Evolutionary conservation across 2,329 filamentous ascomycete species (phyloP), one percentile per base, ranked within the genome.

Genomic region (Cladophialophora immunda): DNA sequence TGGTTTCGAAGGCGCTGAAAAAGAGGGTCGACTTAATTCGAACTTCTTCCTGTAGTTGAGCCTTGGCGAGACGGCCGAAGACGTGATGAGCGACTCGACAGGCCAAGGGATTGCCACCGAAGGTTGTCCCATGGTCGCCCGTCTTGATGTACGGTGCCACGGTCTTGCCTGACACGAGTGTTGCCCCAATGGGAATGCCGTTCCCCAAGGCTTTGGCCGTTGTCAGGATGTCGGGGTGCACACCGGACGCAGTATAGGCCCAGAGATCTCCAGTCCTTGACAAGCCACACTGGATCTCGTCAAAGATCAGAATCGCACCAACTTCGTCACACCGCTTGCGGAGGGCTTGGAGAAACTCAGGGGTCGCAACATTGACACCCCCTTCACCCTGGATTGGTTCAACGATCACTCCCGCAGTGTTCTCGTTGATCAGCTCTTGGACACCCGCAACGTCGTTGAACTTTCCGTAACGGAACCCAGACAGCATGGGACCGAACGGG

Each of bases 361-460:
- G 88, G 0, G 86, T 90, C 2, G 92, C 95, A 11, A 92, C 89
- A 73, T 94, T 91, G 59, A 99, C 91, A 71, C 95, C 95, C 17
- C 95, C 95, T 81, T 99, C 95, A 66, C 95, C 95, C 81, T 99
- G 95, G 68, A 99, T 97, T 8, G 95, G 95, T 84, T 99, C 95
- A 54, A 99, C 87, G 65, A 99, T 94, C 22, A 99, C 95, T 76
- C 93, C 94, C 75, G 94, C 97, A 0, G 95, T 98, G 72, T 89
- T 88, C 22, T 93, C 89, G 0, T 90, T 97, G 32, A 99, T 89
- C 19, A 97, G 82, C 0, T 85, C 85, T 19, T 89, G 81, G 61
- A 99, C 86, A 17, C 84, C 89, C 1, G 82, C 85, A 13, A 94
- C 81, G 76, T 98, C 90, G 76, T 99, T 98, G 83, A 90, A 96